These are phyloP conservation scores for Penicillium paradoxum DNA, from an alignment of 495 filamentous ascomycete species.

Conservation along the genomic window DNA sequence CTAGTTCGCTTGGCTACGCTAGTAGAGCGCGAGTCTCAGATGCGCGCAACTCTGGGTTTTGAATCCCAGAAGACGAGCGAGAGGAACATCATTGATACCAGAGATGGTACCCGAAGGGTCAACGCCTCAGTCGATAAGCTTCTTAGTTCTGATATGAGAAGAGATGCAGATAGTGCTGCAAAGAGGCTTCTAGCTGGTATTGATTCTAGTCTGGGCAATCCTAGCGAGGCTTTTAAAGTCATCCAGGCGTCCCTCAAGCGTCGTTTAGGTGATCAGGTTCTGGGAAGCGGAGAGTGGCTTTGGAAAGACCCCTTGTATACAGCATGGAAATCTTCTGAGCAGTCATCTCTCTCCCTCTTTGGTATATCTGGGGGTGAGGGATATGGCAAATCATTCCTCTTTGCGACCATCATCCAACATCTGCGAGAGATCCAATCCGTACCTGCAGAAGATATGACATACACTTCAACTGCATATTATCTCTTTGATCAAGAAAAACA, in stretches of 20 bases:
- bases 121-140: conserved; percentile 12
- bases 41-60: conserved; percentile 19
- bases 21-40: conserved; percentile 21
- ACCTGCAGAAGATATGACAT: conserved; percentile 5
- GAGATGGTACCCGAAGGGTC: conserved; percentile 14
- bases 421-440: conserved; percentile 6
- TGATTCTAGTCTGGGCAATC: conserved; percentile 10
- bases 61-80: conserved; percentile 18
- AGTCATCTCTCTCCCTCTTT: conserved; percentile 3
- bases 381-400: conserved; percentile 19
- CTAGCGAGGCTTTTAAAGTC: conserved; percentile 9
- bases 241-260: conserved; percentile 3
- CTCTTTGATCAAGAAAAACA: conserved; percentile 8
- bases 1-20: conserved; percentile 13
- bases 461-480: conserved; percentile 12
- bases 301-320: conserved; percentile 5
- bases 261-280: conserved; percentile 6
- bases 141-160: conserved; percentile 11
- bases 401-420: conserved; percentile 6
- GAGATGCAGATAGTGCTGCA: conserved; percentile 8
- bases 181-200: conserved; percentile 5
- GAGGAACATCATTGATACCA: conserved; percentile 8
- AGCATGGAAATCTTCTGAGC: background rate
- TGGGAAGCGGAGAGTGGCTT: conserved; percentile 16
- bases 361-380: conserved; percentile 17